phyloP scores from a whole-genome alignment of 2,329 filamentous ascomycete genomes.

The Aspergillus transmontanensis region DNA sequence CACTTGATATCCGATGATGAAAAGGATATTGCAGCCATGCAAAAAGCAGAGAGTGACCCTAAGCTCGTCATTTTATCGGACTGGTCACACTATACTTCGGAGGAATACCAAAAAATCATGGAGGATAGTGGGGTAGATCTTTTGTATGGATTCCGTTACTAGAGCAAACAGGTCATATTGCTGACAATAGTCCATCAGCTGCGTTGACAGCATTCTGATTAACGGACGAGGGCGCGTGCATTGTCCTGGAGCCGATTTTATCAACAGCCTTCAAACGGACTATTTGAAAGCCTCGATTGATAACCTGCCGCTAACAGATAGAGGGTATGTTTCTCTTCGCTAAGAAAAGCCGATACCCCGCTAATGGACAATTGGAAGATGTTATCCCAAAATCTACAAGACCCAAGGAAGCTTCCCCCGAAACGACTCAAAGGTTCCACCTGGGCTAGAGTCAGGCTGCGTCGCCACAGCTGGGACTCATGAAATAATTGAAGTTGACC shows the following conservation, averaged over 20 bases:
- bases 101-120: slow-evolving; percentile 41
- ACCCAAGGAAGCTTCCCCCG: slow-evolving; percentile 27
- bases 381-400: slow-evolving; percentile 25
- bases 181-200: slow-evolving; percentile 5
- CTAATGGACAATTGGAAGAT: slow-evolving; percentile 14
- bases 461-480: background rate
- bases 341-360: no score
- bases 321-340: slow-evolving; percentile 29
- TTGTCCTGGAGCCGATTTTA: background rate
- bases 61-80: slow-evolving; percentile 58
- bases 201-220: background rate
- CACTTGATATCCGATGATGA: slow-evolving; percentile 49
- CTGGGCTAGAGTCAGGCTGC: background rate
- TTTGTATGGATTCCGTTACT: slow-evolving; percentile 16
- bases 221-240: background rate
- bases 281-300: slow-evolving; percentile 15
- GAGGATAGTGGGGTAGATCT: slow-evolving; percentile 25
- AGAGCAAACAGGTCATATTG: background rate
- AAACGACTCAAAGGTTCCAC: slow-evolving; percentile 20
- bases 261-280: slow-evolving; percentile 1
- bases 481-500: slow-evolving; percentile 3
- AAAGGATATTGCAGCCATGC: slow-evolving; percentile 47
- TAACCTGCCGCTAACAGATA: slow-evolving; percentile 29
- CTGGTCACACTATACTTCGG: slow-evolving; percentile 58
- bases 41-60: slow-evolving; percentile 51